Evolutionary conservation across 257 asterid genomes (phyloP).

Genomic region (Lithospermum erythrorhizon): DNA sequence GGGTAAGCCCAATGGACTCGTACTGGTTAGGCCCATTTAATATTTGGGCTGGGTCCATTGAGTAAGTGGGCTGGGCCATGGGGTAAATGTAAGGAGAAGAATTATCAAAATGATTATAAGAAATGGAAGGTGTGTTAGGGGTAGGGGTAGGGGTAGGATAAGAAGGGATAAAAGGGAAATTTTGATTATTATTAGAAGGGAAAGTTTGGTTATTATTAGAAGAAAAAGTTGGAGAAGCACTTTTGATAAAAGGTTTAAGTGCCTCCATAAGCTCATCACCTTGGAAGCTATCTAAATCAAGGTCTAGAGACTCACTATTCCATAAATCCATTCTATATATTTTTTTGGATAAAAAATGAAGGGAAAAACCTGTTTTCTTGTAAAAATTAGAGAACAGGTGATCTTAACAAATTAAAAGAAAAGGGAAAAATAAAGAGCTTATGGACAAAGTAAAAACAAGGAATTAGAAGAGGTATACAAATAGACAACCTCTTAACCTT

Average conservation of each 20-base stretch:
- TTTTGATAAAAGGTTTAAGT: constrained; percentile 88
- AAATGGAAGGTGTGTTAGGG: neutral
- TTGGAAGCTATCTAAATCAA: constrained; percentile 27
- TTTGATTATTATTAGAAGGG: neutral
- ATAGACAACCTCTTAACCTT: constrained; percentile 47
- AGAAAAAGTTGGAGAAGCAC: constrained; percentile 36
- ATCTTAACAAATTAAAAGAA: constrained; percentile 3
- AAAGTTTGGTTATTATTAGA: too few relatives aligned
- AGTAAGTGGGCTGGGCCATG: constrained; percentile 9
- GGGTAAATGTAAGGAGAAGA: constrained; percentile 24
- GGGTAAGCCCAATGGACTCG: constrained; percentile 35
- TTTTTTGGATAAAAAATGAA: too few relatives aligned
- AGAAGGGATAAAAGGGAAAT: constrained; percentile 7
- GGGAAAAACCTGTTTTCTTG: constrained; percentile 39
- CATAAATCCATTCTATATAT: too few relatives aligned
- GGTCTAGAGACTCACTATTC: too few relatives aligned
- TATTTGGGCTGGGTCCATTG: neutral
- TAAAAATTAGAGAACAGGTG: constrained; percentile 55
- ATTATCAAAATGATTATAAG: constrained; percentile 4
- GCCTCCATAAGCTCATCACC: constrained; percentile 93
- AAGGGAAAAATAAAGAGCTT: neutral
- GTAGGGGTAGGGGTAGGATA: neutral
- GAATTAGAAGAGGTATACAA: constrained; percentile 42
- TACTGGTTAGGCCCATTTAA: constrained; percentile 25
- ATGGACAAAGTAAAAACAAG: neutral